phyloP scores from a whole-genome alignment of 202 grass and related monocot species.

The Brachypodium distachyon region DNA sequence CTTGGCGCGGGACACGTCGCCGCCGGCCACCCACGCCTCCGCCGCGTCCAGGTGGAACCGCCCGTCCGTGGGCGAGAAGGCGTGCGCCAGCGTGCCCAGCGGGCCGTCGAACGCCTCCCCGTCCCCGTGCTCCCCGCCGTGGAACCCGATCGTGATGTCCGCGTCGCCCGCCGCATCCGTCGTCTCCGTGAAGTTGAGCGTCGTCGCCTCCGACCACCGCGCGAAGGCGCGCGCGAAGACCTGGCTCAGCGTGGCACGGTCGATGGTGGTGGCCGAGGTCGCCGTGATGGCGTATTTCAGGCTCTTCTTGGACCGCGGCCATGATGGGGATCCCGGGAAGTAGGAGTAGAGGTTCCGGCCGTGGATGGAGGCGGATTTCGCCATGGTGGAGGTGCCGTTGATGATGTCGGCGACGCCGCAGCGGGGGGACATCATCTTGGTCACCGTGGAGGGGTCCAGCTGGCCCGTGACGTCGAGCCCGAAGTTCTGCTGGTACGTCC shows the following conservation, averaged over 20 bases:
- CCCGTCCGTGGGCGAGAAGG: constrained; percentile 81
- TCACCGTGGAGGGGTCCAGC: constrained; percentile 47
- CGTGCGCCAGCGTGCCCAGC: constrained; percentile 79
- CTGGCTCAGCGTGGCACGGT: constrained; percentile 14
- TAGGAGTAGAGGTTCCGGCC: constrained; percentile 74
- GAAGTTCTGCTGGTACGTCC: constrained; percentile 69
- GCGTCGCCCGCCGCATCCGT: constrained; percentile 12
- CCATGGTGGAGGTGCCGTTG: constrained; percentile 63
- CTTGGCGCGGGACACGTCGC: constrained; percentile 32
- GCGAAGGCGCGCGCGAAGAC: constrained; percentile 77
- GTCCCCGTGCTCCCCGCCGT: constrained; percentile 66
- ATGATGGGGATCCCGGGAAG: constrained; percentile 55
- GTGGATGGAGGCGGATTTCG: neutral
- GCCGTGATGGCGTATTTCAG: constrained; percentile 53
- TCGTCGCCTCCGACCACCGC: constrained; percentile 55
- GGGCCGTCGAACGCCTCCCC: constrained; percentile 72
- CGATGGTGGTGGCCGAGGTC: constrained; percentile 44
- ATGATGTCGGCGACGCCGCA: constrained; percentile 84
- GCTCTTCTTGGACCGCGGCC: constrained; percentile 40
- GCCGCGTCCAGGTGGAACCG: constrained; percentile 85
- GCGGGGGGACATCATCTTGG: constrained; percentile 60
- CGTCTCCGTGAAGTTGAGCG: constrained; percentile 71
- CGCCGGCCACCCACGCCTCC: constrained; percentile 63
- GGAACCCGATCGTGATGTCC: constrained; percentile 86
- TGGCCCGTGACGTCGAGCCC: constrained; percentile 45